Evolutionary conservation across 2,329 filamentous ascomycete genomes (phyloP), one percentile per base, ranked within the genome.

Genomic region (Diaporthe eres): DNA sequence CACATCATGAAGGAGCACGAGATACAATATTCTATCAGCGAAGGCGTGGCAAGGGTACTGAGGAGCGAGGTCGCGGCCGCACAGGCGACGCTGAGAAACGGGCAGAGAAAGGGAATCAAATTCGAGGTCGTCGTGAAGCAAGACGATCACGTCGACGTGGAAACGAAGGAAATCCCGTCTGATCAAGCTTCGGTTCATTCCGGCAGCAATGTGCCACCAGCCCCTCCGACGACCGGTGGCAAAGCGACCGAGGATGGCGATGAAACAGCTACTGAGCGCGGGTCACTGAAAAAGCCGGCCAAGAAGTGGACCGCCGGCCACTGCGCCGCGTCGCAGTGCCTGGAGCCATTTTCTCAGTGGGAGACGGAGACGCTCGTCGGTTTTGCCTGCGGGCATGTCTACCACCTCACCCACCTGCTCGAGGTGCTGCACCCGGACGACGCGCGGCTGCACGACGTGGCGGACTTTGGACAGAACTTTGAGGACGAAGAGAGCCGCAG

Each of bases 1-100:
- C 94, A 96, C 75, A 95, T 99, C 87, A 94, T 99, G 82, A 93
- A 96, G 80, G 97, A 99, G 84, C 96, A 98, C 82, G 97, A 98
- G 82, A 94, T 99, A 60, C 97, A 98, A 85, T 92, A 94, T 82
- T 97, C 94, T 80, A 98, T 99, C 82, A 96, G 94, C 78, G 93
- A 94, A 58, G 97, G 97, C 1, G 97, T 97, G 4, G 96, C 97
- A 0, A 91, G 92, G 73, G 96, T 98, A 0, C 87, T 98, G 57
- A 89, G 94, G 70, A 95, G 96, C 75, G 97, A 99, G 84, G 96
- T 99, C 0, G 93, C 93, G 0, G 89, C 90, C 6, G 95, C 94
- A 0, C 98, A 98, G 90, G 93, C 93, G 70, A 92, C 92, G 5
- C 87, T 98, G 28, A 91, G 96, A 0, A 91, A 88, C 19, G 95